Base-by-base conservation (phyloP, 2,329 filamentous ascomycete genomes). In the Phialemonium atrogriseum region DNA sequence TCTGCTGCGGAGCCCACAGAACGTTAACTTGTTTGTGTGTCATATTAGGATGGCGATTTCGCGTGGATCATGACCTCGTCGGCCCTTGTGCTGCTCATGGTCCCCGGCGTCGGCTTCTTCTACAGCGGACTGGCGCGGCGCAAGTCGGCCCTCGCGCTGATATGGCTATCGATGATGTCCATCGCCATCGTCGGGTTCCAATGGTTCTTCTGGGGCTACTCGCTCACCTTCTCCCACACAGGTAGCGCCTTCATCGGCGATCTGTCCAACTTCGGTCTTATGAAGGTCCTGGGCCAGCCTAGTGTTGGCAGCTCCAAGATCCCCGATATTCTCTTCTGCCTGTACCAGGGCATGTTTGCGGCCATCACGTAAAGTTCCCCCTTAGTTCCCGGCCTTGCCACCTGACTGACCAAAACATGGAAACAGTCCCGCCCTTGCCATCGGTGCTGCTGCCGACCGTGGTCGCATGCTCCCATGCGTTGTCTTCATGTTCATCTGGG, bases 171-270 rank as follows among this genome's bases (percentile, higher is more conserved):
- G 10, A 73, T 94, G 63, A 80, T 94, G 64, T 80, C 84, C 11
- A 74, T 81, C 4, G 83, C 76, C 9, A 76, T 93, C 42, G 76
- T 87, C 38, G 80, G 77, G 30, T 93, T 94, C 60, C 85, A 94
- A 53, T 94, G 87, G 86, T 94, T 93, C 66, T 89, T 94, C 66
- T 94, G 86, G 86, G 86, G 86, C 28, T 94, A 89, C 58, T 89
- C 83, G 9, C 64, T 94, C 32, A 72, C 84, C 40, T 94, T 93
- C 59, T 87, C 84, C 6, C 84, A 87, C 57, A 75, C 75, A 14
- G 84, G 84, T 36, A 82, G 80, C 45, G 68, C 68, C 42, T 94
- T 77, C 64, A 80, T 94, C 38, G 86, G 86, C 27, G 73, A 87
- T 43, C 68, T 94, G 28, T 66, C 73, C 44, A 88, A 93, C 68